These are phyloP conservation scores for Ceratorhiza oryzae-sativae DNA, from an alignment of 1,284 basidiomycete species.

Conservation along the genomic window DNA sequence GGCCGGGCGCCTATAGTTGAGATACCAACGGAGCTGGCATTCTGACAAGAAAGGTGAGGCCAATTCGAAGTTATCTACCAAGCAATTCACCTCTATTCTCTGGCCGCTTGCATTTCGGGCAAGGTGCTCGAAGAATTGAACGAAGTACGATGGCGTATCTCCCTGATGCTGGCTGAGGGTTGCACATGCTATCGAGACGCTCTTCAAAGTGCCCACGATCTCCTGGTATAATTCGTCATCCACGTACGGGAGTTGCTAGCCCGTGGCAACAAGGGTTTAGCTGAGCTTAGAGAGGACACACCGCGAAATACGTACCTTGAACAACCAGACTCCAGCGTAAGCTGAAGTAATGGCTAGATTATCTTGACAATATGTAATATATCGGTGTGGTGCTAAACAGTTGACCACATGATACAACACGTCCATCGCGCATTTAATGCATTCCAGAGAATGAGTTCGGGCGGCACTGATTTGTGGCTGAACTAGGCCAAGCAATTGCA, in stretches of 20 bases:
- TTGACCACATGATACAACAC: neutral
- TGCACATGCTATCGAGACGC: neutral
- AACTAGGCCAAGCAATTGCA: slow-evolving; percentile 3
- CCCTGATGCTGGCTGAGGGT: slow-evolving; percentile 13
- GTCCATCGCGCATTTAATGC: slow-evolving; percentile 35
- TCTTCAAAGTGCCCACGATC: slow-evolving; percentile 1
- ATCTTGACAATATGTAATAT: slow-evolving; percentile 27
- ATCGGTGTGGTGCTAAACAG: slow-evolving; percentile 8
- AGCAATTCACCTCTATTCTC: neutral
- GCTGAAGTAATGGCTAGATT: neutral
- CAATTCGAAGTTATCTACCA: no score
- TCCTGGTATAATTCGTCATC: slow-evolving; percentile 21
- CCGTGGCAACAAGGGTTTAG: neutral
- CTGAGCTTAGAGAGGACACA: neutral
- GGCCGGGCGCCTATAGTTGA: neutral
- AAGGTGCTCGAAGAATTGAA: slow-evolving; percentile 34
- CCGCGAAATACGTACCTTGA: slow-evolving; percentile 1
- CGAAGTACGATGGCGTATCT: slow-evolving; percentile 30
- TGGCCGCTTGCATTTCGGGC: slow-evolving; percentile 9
- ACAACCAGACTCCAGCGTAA: slow-evolving; percentile 31
- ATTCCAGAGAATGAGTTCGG: slow-evolving; percentile 26
- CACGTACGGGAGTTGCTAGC: slow-evolving; percentile 29
- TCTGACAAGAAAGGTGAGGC: neutral
- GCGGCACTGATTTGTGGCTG: slow-evolving; percentile 23
- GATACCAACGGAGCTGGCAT: no score